Evolutionary conservation across 495 filamentous ascomycete genomes (phyloP).

Genomic region (Lophium mytilinum): DNA sequence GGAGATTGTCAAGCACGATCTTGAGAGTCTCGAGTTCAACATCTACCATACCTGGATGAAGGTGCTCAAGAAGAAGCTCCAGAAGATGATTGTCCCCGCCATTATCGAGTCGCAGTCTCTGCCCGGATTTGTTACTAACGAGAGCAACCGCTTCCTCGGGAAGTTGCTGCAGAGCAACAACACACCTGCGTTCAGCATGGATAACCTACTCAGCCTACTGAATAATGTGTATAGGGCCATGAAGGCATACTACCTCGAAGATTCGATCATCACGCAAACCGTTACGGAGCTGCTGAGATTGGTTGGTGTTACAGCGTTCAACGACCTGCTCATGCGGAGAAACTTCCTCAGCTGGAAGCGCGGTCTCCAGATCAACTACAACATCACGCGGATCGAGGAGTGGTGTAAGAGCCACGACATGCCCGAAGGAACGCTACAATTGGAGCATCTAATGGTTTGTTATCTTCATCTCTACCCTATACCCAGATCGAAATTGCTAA

Average conservation of each 20-base stretch:
- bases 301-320: constrained; percentile 97
- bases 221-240: constrained; percentile 98
- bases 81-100: constrained; percentile 98
- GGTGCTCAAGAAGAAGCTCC: constrained; percentile 95
- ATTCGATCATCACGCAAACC: constrained; percentile 88
- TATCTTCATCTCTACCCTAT: not conserved
- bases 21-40: constrained; percentile 98
- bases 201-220: constrained; percentile 89
- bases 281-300: constrained; percentile 88
- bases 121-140: constrained; percentile 96
- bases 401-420: constrained; percentile 99
- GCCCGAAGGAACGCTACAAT: constrained; percentile 93
- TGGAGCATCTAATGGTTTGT: constrained; percentile 85
- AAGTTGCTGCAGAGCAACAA: constrained; percentile 86
- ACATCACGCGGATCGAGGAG: constrained; percentile 98
- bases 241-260: constrained; percentile 96
- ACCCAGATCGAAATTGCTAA: constrained; percentile 34
- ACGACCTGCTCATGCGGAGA: constrained; percentile 92
- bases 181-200: constrained; percentile 93
- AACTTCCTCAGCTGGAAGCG: constrained; percentile 99
- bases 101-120: constrained; percentile 99
- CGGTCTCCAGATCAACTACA: constrained; percentile 99
- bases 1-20: constrained; percentile 97
- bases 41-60: constrained; percentile 99
- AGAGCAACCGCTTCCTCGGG: constrained; percentile 95